Base-by-base conservation (phyloP, 1,139 yeast genomes). In the Candida sanyaensis region DNA sequence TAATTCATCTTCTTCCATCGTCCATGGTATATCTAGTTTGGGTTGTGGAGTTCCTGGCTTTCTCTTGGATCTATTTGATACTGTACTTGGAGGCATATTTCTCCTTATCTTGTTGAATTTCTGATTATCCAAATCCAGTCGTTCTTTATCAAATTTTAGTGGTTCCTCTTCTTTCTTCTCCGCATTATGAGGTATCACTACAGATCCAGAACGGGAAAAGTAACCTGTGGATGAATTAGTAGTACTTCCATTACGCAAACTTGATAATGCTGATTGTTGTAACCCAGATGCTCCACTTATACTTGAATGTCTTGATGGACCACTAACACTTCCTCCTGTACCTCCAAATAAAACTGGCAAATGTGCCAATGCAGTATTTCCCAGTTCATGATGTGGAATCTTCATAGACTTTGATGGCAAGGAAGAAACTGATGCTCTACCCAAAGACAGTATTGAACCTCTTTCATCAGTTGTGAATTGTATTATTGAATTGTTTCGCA, bases 1-100 rank as follows among this genome's bases (percentile, higher is more conserved):
- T 47, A 90, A 68, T 50, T 86, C 83, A 59, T 87, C 93, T 64
- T 90, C 96, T 55, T 88, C 96, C 66, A 80, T 79, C 1, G 78
- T 62, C 80, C 80, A 75, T 1, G 80, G 80, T 43, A 75, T 64
- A 46, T 72, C 69, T 49, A 75, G 65, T 13, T 68, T 63, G 1
- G 73, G 56, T 23, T 50, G 49, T 36, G 48, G 54, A 11, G 47
- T 50, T 7, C 50, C 49, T 11, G 47, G 46, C 40, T 56, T 52
- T 23, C 46, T 33, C 38, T 52, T 57, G n/a, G 42, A 26, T 33
- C 38, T 49, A 2, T 40, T 32, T 2, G 31, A 24, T 12, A 43
- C 24, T 5, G 32, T 28, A 28, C 41, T 37, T 10, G 45, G 39
- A 5, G 55, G 50, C 32, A 43, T 21, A 41, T 32, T 48, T 28